These are phyloP conservation scores for Penicillium sp. DNA, from an alignment of 2,329 filamentous ascomycete genomes.

Conservation along the genomic window DNA sequence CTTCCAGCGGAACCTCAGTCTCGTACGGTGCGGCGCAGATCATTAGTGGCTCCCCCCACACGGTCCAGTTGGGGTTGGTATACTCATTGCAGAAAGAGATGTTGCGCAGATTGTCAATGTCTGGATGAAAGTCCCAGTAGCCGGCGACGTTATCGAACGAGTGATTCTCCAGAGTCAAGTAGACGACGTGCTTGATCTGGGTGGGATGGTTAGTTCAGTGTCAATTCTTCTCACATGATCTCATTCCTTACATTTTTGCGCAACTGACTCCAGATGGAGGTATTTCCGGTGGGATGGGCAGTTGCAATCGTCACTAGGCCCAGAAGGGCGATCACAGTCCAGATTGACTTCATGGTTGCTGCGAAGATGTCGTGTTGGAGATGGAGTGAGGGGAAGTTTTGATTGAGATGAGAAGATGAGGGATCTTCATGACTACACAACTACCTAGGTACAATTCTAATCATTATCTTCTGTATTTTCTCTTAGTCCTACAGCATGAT, in stretches of 20 bases:
- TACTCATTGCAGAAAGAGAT: constrained; percentile 36
- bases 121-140: constrained; percentile 35
- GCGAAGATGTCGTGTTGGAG: no score
- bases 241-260: constrained; percentile 21
- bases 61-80: constrained; percentile 37
- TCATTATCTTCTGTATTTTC: no score
- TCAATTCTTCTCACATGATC: no score
- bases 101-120: constrained; percentile 35
- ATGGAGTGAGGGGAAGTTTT: no score
- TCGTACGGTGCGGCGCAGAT: constrained; percentile 36
- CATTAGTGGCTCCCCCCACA: constrained; percentile 33
- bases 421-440: no score
- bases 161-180: constrained; percentile 38
- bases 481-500: no score
- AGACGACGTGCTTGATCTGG: constrained; percentile 35
- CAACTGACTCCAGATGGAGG: constrained; percentile 18
- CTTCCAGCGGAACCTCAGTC: constrained; percentile 32
- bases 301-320: constrained; percentile 8
- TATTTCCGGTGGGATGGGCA: constrained; percentile 14
- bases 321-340: constrained; percentile 5
- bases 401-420: no score
- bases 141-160: constrained; percentile 40
- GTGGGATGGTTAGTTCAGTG: constrained; percentile 3
- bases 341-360: constrained; percentile 17
- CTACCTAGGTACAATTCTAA: no score